Base-by-base conservation (phyloP, 2,329 filamentous ascomycete genomes). In the Trichoderma pleuroti region DNA sequence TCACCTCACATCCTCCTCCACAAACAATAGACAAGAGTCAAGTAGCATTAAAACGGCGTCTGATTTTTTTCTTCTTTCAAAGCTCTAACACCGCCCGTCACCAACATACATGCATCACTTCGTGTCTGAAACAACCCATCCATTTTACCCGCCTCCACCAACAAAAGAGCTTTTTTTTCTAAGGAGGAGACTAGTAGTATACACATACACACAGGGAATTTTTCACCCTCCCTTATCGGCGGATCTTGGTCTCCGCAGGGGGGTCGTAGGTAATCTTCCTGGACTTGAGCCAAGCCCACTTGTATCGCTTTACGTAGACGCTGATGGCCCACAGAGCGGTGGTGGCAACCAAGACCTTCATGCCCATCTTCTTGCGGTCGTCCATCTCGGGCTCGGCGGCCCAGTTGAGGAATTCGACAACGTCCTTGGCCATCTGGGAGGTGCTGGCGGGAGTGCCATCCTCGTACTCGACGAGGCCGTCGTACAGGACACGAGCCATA, bases 351-450 rank as follows among this genome's bases (percentile, higher is more conserved):
- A 99, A 83, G 68, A 97, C 93, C 91, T 99, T 98, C 89, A 97
- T 90, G 79, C 96, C 96, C 96, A 98, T 99, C 87, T 94, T 96
- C 92, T 99, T 99, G 81, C 96, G 92, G 81, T 98, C 91, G 80
- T 99, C 96, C 94, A 98, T 97, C 88, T 99, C 96, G 62, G 96
- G 96, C 87, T 99, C 96, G 71, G 96, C 94, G 68, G 96, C 88
- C 96, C 96, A 99, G 91, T 99, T 98, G 81, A 99, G 88, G 87
- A 99, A 99, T 85, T 99, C 96, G 72, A 92, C 91, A 72, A 99
- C 96, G 78, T 99, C 96, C 91, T 99, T 99, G 83, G 96, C 96
- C 96, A 99, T 99, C 86, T 99, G 96, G 74, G 95, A 98, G 75
- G 94, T 94, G 73, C 95, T 93, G 63, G 96, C 96, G 66, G 94